Evolutionary conservation across 257 asterid genomes (phyloP).

Genomic region (Leonotis leonurus): DNA sequence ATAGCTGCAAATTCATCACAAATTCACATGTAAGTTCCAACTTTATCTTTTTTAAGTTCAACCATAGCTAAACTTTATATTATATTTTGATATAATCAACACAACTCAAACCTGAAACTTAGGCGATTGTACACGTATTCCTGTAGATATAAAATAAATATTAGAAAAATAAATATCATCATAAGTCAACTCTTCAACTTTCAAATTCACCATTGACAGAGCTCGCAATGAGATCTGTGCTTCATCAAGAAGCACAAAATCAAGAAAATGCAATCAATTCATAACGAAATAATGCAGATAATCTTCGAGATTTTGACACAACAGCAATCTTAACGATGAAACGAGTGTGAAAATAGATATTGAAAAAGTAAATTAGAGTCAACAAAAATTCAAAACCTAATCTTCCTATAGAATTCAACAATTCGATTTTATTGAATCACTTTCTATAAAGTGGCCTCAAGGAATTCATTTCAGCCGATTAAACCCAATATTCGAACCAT

Average conservation of each 20-base stretch:
- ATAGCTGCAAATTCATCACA: conserved; percentile 45
- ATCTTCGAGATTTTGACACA: conserved; percentile 1
- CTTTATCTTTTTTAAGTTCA: too few species aligned
- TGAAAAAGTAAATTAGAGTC: neutral
- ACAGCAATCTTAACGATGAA: neutral
- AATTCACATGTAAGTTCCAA: neutral
- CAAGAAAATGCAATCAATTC: conserved; percentile 10
- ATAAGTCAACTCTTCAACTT: conserved; percentile 24
- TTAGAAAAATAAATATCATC: neutral
- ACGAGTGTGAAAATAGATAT: neutral
- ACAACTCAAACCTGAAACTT: conserved; percentile 68
- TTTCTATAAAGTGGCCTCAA: neutral
- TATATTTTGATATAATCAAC: too few species aligned
- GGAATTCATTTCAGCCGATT: neutral
- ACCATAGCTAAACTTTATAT: too few species aligned
- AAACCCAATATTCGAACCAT: neutral
- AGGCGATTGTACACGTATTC: conserved; percentile 88
- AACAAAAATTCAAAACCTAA: conserved; percentile 6
- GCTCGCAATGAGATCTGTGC: conserved; percentile 6
- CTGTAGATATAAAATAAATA: conserved; percentile 37
- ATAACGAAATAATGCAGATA: neutral
- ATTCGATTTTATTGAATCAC: neutral
- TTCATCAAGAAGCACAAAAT: conserved; percentile 7
- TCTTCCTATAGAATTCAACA: neutral
- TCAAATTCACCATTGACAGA: neutral